These are phyloP conservation scores for Phytophthora nicotianae DNA, from an alignment of 352 stramenopile genomes.

Conservation along the genomic window DNA sequence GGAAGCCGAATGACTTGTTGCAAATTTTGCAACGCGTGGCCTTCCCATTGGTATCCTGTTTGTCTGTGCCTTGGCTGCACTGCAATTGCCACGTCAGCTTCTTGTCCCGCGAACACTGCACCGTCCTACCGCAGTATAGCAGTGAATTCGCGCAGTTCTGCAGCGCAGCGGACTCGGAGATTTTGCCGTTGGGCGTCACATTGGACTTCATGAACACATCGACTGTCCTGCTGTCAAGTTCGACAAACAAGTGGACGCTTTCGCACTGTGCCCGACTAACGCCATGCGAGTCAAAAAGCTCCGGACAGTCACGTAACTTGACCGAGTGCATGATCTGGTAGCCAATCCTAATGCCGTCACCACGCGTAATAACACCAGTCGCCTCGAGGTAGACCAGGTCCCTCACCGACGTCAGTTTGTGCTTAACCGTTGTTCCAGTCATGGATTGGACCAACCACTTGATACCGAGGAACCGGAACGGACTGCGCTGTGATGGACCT, in stretches of 20 bases:
- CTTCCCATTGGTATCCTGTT: conserved; percentile 25
- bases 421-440: conserved; percentile 39
- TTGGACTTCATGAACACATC: conserved; percentile 48
- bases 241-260: conserved; percentile 51
- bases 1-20: conserved; percentile 46
- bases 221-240: conserved; percentile 33
- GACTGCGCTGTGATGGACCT: conserved; percentile 55
- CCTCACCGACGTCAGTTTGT: conserved; percentile 42
- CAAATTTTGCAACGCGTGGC: conserved; percentile 48
- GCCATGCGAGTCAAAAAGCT: conserved; percentile 39
- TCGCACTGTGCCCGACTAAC: conserved; percentile 45
- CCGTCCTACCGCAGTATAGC: conserved; percentile 47
- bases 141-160: conserved; percentile 44
- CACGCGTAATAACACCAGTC: conserved; percentile 56
- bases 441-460: conserved; percentile 73
- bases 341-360: conserved; percentile 57
- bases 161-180: conserved; percentile 35
- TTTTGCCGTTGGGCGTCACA: conserved; percentile 36
- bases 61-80: conserved; percentile 19
- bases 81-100: conserved; percentile 55
- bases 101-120: conserved; percentile 56
- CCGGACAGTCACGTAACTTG: conserved; percentile 39
- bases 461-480: conserved; percentile 69
- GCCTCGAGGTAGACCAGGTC: conserved; percentile 77
- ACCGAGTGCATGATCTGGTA: conserved; percentile 78